A percentile compares a stretch with the other conserved stretches of the same genome.
Conservation (phyloP, 352 stramenopile species). For the Achlya hypogyna region DNA sequence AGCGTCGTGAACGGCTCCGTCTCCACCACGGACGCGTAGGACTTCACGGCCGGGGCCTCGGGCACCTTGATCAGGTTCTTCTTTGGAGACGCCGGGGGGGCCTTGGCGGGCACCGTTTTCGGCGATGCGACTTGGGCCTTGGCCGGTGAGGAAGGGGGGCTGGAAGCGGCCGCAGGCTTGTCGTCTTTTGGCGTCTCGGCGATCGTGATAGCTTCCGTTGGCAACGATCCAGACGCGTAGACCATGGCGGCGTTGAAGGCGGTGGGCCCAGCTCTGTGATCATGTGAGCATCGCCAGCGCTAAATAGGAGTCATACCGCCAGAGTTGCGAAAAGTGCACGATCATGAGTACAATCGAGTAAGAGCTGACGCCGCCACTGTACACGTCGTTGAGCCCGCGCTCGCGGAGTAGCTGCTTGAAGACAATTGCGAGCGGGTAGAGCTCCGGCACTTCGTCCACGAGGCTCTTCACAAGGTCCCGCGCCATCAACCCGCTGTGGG, state of each 20-base stretch:
- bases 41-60: conserved; percentile 1
- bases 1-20: background rate
- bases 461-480: conserved; percentile 82
- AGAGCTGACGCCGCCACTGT: conserved; percentile 84
- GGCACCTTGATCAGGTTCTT: background rate
- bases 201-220: conserved; percentile 24
- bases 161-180: background rate
- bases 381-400: conserved; percentile 86
- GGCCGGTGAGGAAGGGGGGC: too few species aligned
- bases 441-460: conserved; percentile 68
- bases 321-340: conserved; percentile 76
- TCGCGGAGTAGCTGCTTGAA: conserved; percentile 87
- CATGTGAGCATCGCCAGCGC: background rate
- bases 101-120: too few species aligned
- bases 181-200: conserved; percentile 5
- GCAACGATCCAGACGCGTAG: conserved; percentile 51
- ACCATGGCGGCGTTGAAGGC: conserved; percentile 30
- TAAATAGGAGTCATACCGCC: conserved; percentile 25
- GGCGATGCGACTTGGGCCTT: too few species aligned
- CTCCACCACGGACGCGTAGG: conserved; percentile 14
- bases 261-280: conserved; percentile 1
- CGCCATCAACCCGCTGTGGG: conserved; percentile 70
- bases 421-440: conserved; percentile 83
- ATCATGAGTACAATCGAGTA: conserved; percentile 92
- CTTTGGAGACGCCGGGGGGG: background rate